phyloP scores from a whole-genome alignment of 1,139 yeast species.

The Groenewaldozyma auringiensis region DNA sequence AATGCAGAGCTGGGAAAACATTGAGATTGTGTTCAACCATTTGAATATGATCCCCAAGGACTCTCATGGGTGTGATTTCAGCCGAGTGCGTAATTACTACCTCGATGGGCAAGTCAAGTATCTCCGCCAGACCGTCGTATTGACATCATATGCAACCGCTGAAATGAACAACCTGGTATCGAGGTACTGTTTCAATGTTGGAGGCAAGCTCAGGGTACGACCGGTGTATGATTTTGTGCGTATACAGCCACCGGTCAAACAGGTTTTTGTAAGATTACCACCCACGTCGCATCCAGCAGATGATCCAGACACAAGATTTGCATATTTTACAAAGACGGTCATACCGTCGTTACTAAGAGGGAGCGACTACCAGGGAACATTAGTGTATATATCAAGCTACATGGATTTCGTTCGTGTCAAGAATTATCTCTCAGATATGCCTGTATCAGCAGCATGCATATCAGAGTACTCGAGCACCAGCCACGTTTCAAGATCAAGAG shows the following conservation, averaged over 20 bases:
- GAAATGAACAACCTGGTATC: conserved; percentile 62
- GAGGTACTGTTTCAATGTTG: conserved; percentile 51
- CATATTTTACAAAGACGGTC: conserved; percentile 63
- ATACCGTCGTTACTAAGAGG: conserved; percentile 62
- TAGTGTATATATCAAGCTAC: conserved; percentile 78
- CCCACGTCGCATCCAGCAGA: conserved; percentile 38
- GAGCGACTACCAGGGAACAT: conserved; percentile 58
- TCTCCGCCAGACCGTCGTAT: conserved; percentile 70
- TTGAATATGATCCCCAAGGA: conserved; percentile 71
- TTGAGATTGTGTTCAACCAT: conserved; percentile 56
- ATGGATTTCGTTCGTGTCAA: conserved; percentile 77
- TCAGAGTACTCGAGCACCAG: conserved; percentile 78
- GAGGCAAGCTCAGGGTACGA: conserved; percentile 49
- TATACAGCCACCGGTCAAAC: conserved; percentile 53
- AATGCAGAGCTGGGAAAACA: conserved; percentile 92
- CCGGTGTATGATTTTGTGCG: conserved; percentile 8
- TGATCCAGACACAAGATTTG: conserved; percentile 77
- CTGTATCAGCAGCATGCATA: conserved; percentile 40
- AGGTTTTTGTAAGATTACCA: conserved; percentile 49
- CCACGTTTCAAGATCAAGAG: conserved; percentile 62
- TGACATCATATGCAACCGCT: conserved; percentile 72
- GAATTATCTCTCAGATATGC: conserved; percentile 57
- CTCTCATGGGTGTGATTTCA: conserved; percentile 79
- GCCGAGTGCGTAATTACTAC: conserved; percentile 87
- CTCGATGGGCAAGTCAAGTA: conserved; percentile 73